phyloP scores from a whole-genome alignment of 2,329 filamentous ascomycete genomes.

The Cylindrodendrum hubeiense region DNA sequence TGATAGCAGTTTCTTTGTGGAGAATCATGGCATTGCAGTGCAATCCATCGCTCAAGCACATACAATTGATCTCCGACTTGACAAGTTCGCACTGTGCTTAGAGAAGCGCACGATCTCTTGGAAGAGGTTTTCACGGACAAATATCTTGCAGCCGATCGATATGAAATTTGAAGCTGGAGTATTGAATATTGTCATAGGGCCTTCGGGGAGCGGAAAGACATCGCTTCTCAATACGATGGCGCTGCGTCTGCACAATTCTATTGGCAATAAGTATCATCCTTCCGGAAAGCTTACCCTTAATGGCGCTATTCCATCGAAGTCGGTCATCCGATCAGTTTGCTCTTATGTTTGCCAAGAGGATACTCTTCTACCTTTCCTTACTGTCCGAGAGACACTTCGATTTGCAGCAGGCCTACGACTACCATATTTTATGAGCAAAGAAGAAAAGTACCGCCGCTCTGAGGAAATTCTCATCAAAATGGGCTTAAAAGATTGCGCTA shows the following conservation, averaged over 20 bases:
- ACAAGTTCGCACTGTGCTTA: slow-evolving; percentile 73
- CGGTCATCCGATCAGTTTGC: slow-evolving; percentile 77
- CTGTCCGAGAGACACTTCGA: slow-evolving; percentile 79
- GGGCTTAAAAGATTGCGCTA: slow-evolving; percentile 82
- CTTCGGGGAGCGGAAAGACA: slow-evolving; percentile 82
- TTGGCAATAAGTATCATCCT: slow-evolving; percentile 71
- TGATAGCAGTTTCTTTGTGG: slow-evolving; percentile 73
- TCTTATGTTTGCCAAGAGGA: slow-evolving; percentile 86
- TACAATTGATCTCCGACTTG: slow-evolving; percentile 73
- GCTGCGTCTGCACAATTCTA: slow-evolving; percentile 70
- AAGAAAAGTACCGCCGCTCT: slow-evolving; percentile 75
- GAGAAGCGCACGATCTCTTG: slow-evolving; percentile 70
- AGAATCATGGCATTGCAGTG: slow-evolving; percentile 76
- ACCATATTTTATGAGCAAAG: slow-evolving; percentile 76
- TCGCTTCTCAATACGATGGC: slow-evolving; percentile 81
- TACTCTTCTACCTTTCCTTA: slow-evolving; percentile 78
- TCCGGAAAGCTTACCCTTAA: slow-evolving; percentile 78
- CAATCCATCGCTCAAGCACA: slow-evolving; percentile 65
- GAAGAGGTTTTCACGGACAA: slow-evolving; percentile 64
- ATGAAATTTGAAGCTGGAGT: slow-evolving; percentile 76
- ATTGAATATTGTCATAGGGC: slow-evolving; percentile 84
- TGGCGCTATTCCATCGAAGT: slow-evolving; percentile 73
- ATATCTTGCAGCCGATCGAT: slow-evolving; percentile 75
- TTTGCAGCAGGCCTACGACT: slow-evolving; percentile 80
- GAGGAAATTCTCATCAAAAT: slow-evolving; percentile 82